Conservation (phyloP, 1,284 basidiomycete genomes). For the Schizophyllum commune region DNA sequence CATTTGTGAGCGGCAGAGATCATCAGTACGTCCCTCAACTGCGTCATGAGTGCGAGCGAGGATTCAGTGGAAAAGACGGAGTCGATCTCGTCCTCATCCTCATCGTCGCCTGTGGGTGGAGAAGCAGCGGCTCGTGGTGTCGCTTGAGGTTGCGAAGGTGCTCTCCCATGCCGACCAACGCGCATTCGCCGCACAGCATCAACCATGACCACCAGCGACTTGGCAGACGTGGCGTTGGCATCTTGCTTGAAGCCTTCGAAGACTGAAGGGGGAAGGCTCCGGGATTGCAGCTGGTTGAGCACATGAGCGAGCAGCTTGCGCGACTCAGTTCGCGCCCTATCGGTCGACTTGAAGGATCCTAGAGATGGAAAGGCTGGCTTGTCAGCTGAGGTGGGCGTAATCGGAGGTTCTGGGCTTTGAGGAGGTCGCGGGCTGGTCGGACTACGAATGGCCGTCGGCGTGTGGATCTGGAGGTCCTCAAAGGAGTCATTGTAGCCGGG, state of each 20-base stretch:
- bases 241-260: slow-evolving; percentile 30
- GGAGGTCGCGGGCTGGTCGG: background rate
- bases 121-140: background rate
- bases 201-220: slow-evolving; percentile 32
- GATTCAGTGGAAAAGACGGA: slow-evolving; percentile 47
- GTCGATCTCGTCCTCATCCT: slow-evolving; percentile 41
- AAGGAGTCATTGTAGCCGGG: background rate
- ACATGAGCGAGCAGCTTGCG: slow-evolving; percentile 41
- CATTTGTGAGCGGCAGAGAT: slow-evolving; percentile 49
- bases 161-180: slow-evolving; percentile 16
- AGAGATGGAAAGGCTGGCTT: background rate
- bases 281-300: slow-evolving; percentile 44
- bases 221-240: slow-evolving; percentile 21
- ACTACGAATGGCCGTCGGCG: background rate
- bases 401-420: background rate
- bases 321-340: slow-evolving; percentile 35
- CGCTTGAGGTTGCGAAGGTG: slow-evolving; percentile 2
- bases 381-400: background rate
- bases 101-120: slow-evolving; percentile 24
- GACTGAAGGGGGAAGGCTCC: slow-evolving; percentile 43
- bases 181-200: slow-evolving; percentile 36
- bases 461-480: background rate
- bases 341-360: background rate
- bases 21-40: slow-evolving; percentile 51
- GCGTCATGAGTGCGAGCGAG: slow-evolving; percentile 54